A percentile compares a stretch with the other conserved stretches of the same genome.
Evolutionary conservation across 2,329 filamentous ascomycete species (phyloP).

Genomic region (Rhinocladiella similis): DNA sequence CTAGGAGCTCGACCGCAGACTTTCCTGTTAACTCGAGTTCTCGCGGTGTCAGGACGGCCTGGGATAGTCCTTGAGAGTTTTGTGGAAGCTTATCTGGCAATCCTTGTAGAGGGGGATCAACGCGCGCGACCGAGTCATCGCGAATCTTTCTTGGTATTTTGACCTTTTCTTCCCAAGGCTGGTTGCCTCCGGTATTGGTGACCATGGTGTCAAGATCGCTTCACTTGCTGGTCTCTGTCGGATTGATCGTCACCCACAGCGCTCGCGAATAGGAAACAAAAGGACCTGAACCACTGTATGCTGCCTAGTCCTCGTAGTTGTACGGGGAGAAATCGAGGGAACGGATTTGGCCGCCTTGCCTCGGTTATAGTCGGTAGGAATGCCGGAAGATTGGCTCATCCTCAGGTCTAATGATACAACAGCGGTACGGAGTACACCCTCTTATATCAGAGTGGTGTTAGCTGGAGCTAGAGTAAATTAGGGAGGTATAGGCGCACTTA

Average conservation of each 20-base stretch:
- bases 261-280: too few species aligned
- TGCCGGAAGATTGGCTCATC: neutral
- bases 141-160: constrained; percentile 14
- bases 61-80: constrained; percentile 46
- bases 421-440: too few species aligned
- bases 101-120: constrained; percentile 22
- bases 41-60: constrained; percentile 45
- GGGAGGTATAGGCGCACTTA: too few species aligned
- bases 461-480: too few species aligned
- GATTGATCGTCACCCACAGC: too few species aligned
- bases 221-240: too few species aligned
- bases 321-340: neutral
- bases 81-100: constrained; percentile 18
- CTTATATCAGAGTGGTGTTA: too few species aligned
- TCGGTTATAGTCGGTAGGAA: neutral
- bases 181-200: neutral
- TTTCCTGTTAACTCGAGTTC: constrained; percentile 54
- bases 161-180: constrained; percentile 24
- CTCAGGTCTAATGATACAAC: too few species aligned
- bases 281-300: too few species aligned
- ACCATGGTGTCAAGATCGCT: neutral
- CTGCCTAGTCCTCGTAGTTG: too few species aligned
- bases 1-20: constrained; percentile 43
- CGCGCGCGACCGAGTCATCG: constrained; percentile 25
- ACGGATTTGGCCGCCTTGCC: neutral